A percentile compares a stretch with the other conserved stretches of the same genome.
These are phyloP conservation scores for Leersia perrieri DNA, from an alignment of 176 grass and related monocot genomes.

Conservation along the genomic window DNA sequence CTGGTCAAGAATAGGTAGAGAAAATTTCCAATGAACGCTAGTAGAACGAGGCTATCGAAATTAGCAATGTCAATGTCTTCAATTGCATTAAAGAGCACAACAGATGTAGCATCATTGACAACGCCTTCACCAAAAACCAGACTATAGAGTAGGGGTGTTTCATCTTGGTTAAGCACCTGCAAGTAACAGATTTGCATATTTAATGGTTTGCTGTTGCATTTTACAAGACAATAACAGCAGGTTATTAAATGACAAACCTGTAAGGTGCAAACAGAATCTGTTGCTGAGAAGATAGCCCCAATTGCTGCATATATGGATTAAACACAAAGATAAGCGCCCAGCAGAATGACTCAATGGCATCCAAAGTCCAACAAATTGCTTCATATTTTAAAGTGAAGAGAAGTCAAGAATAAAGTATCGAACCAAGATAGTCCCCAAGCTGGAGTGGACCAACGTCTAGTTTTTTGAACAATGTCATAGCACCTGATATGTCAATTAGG, in stretches of 20 bases:
- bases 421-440: constrained; percentile 93
- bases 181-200: constrained; percentile 36
- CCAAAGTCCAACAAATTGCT: constrained; percentile 12
- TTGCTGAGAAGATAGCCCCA: constrained; percentile 94
- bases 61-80: constrained; percentile 75
- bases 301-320: constrained; percentile 59
- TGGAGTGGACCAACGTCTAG: constrained; percentile 66
- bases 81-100: constrained; percentile 96
- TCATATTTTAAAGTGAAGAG: not conserved
- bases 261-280: constrained; percentile 98
- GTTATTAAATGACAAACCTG: constrained; percentile 59
- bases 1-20: constrained; percentile 78
- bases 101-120: constrained; percentile 95
- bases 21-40: constrained; percentile 73
- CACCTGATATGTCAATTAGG: constrained; percentile 58
- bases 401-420: constrained; percentile 15
- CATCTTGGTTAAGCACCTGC: constrained; percentile 95
- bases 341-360: constrained; percentile 22
- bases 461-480: constrained; percentile 68
- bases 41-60: constrained; percentile 64
- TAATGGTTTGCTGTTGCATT: constrained; percentile 2
- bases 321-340: constrained; percentile 21
- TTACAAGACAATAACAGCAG: constrained; percentile 3
- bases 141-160: constrained; percentile 90
- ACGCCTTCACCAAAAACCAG: constrained; percentile 99